Base-by-base conservation (phyloP, 2,329 filamentous ascomycete genomes). In the Phaeomoniella chlamydospora region DNA sequence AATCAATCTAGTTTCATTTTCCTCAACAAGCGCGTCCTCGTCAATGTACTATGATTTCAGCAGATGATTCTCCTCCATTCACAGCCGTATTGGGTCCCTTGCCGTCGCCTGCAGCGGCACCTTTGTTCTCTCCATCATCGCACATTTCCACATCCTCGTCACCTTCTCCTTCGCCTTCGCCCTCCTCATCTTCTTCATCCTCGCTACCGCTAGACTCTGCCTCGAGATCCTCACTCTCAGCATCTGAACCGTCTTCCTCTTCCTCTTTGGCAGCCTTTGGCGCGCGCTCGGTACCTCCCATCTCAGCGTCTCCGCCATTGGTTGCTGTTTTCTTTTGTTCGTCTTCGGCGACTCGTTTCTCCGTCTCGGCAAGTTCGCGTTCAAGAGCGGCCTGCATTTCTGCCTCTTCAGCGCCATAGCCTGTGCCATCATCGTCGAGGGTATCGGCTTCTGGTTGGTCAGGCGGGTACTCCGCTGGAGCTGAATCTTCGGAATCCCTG, bases 401-500 rank as follows among this genome's bases (percentile, higher is more conserved):
- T 12, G 74, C 76, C 57, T 94, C 88, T 38, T 96, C 90, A 15
- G 82, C 85, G 43, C 88, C 90, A 52, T 98, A 98, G 46, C 81
- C 74, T 16, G 82, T 80, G 37, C 68, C 72, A 48, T 93, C 90
- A 48, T 94, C 88, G 31, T 80, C 80, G 35, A 74, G 70, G 31
- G 80, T 70, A 53, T 98, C 92, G 36, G 87, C 90, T 57, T 98
- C 90, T 30, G 90, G 90, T 63, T 98, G 90, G 57, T 98, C 90
- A 42, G 90, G 92, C 18, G 90, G 90, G 58, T 84, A 98, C 61
- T 98, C 88, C 44, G 90, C 78, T 2, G 90, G 90, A 18, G 90
- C 90, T 55, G 86, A 90, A 45, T 87, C 88, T 53, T 98, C 90
- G n/a, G 84, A 90, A 55, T 98, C 90, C 87, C 87, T 94, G 44